Conservation (phyloP, 2,329 filamentous ascomycete species). For the Exophiala oligosperma region DNA sequence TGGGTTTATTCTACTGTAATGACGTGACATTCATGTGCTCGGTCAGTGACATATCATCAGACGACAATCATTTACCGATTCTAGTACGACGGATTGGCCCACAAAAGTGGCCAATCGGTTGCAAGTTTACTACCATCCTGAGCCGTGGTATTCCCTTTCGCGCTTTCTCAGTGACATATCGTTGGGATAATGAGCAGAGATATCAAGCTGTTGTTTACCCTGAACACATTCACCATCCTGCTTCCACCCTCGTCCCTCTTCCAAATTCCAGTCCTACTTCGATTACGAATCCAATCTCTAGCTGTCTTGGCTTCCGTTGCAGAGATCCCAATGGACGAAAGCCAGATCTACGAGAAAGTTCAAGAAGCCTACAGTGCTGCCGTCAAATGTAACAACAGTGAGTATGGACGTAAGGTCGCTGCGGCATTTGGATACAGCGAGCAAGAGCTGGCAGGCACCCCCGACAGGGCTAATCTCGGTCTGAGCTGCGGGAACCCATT, state of each 20-base stretch:
- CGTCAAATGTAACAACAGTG: conserved; percentile 15
- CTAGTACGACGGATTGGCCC: no score
- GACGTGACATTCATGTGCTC: no score
- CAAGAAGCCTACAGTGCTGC: conserved; percentile 27
- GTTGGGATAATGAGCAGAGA: no score
- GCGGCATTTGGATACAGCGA: conserved; percentile 55
- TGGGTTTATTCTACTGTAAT: no score
- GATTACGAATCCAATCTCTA: background rate
- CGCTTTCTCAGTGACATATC: no score
- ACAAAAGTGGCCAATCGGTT: no score
- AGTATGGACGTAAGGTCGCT: conserved; percentile 42
- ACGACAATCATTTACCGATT: no score
- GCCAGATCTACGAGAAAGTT: conserved; percentile 23
- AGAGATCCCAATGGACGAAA: conserved; percentile 3
- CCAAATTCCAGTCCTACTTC: background rate
- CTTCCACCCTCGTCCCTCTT: background rate
- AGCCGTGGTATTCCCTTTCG: no score
- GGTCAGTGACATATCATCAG: no score
- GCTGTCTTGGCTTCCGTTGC: background rate
- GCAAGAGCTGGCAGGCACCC: conserved; percentile 48
- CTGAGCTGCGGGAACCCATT: conserved; percentile 57
- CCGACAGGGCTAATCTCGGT: conserved; percentile 52
- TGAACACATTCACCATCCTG: background rate
- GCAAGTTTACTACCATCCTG: no score
- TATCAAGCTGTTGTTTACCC: background rate